Percentiles rank a stretch among this genome's conserved stretches.
Evolutionary conservation across 2,329 filamentous ascomycete genomes (phyloP).

Genomic region (Trichoderma semiorbis): DNA sequence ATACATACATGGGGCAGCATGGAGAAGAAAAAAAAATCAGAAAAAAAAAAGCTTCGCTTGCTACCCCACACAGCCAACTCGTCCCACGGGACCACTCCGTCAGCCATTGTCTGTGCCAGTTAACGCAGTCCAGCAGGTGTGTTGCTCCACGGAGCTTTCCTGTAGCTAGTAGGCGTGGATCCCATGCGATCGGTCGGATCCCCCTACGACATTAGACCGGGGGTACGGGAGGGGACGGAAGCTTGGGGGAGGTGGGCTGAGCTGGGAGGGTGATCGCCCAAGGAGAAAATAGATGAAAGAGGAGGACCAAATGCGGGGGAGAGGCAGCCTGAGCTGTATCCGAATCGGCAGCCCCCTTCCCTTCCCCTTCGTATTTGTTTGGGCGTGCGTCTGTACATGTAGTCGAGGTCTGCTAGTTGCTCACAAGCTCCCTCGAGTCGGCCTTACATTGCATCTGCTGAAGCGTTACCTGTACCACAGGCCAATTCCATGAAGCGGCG

Average conservation of each 20-base stretch:
- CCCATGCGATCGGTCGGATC: slow-evolving; percentile 20
- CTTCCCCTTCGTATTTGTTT: neutral
- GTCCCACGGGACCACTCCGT: slow-evolving; percentile 13
- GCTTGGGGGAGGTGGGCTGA: slow-evolving; percentile 18
- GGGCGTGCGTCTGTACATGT: neutral
- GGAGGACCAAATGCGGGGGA: slow-evolving; percentile 10
- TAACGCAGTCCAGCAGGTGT: slow-evolving; percentile 1
- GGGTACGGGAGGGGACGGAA: slow-evolving; percentile 20
- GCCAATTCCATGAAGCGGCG: neutral
- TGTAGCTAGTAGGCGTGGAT: slow-evolving; percentile 17
- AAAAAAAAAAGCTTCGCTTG: neutral
- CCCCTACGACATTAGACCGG: slow-evolving; percentile 12
- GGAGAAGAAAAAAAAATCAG: neutral
- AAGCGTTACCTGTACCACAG: neutral
- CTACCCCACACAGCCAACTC: slow-evolving; percentile 16
- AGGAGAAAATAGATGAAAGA: slow-evolving; percentile 7
- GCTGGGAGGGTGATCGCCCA: slow-evolving; percentile 12
- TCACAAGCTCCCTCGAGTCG: neutral
- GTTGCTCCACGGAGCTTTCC: slow-evolving; percentile 16
- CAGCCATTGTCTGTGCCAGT: slow-evolving; percentile 14
- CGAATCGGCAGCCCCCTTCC: neutral
- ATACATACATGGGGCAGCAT: neutral
- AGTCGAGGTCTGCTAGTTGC: neutral
- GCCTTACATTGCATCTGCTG: neutral
- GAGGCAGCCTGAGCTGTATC: neutral